phyloP scores from a whole-genome alignment of 495 filamentous ascomycete species.

The Aspergillus leporis region DNA sequence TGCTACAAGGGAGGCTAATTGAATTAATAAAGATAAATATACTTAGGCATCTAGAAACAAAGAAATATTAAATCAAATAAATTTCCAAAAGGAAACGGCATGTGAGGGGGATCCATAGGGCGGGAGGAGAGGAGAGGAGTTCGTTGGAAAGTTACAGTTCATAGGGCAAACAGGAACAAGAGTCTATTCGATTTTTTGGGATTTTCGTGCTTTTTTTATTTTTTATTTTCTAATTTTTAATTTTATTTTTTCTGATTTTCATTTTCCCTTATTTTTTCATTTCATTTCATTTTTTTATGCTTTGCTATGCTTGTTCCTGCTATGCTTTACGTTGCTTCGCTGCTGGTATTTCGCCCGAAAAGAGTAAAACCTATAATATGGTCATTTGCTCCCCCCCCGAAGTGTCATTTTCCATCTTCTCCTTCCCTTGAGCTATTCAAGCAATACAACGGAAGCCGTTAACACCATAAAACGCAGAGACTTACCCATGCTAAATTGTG shows the following conservation, averaged over 20 bases:
- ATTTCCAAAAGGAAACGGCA: background rate
- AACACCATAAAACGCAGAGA: background rate
- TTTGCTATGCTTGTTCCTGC: background rate
- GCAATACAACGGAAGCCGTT: background rate
- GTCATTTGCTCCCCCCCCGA: conserved; percentile 1
- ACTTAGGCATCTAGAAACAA: background rate
- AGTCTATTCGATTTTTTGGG: conserved; percentile 1
- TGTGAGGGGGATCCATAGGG: conserved; percentile 4
- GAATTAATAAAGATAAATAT: background rate
- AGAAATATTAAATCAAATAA: background rate
- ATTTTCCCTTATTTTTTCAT: background rate
- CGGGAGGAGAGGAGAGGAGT: background rate
- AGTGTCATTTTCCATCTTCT: background rate
- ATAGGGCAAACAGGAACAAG: conserved; percentile 5
- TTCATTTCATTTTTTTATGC: background rate
- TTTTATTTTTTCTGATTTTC: background rate
- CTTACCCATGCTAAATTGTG: background rate
- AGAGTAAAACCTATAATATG: conserved; percentile 7
- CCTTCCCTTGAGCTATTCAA: conserved; percentile 1
- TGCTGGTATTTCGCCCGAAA: background rate
- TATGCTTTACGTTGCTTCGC: background rate
- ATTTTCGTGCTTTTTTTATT: conserved; percentile 1
- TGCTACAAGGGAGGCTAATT: background rate
- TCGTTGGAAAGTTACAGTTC: conserved; percentile 4
- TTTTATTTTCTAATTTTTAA: background rate